Base-by-base conservation (phyloP, 768 basidiomycete genomes). In the Boletus patriciae region DNA sequence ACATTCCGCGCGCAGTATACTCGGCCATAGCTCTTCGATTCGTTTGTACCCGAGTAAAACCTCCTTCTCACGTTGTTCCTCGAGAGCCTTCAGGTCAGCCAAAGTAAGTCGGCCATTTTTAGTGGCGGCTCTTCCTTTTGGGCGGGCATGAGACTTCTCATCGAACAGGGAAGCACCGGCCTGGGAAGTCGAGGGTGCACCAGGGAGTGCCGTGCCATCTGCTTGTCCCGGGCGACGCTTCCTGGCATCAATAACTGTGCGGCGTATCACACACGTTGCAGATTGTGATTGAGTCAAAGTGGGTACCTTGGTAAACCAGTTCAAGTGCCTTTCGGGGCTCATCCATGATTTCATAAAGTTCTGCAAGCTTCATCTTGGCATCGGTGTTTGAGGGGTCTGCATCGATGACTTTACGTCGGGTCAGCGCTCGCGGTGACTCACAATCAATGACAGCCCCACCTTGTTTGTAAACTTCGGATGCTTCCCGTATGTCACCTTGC, bases 341-440 rank as follows among this genome's bases (percentile, higher is more conserved):
- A 23, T 88, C 85, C 61, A 88, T 73, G 12, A 91, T 85, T 70
- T 99, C 96, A 61, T 93, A 92, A 15, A 94, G 83, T 60, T 91
- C 91, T 0, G 95, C 96, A 0, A 98, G 80, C 59, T 91, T 89
- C 82, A 95, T 86, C 50, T 93, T 94, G 27, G 87, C 88, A 29
- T 94, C 90, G 63, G 85, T 83, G 62, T 92, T 82, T 0, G 80
- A 78, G 0, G 92, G 87, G 67, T 94, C 90, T 1, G 83, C 83
- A 4, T 80, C 76, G 18, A 88, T 77, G 31, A 95, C 94, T 96
- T 61, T 8, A 21, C 31, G 29, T 7, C 46, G 23, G 11, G 7
- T 51, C 86, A 61, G 36, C 6, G 6, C 37, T 54, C 15, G 15
- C 8, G 11, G 15, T 15, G 21, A n/a, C 10, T 36, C 46, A 31